A percentile compares a stretch with the other conserved stretches of the same genome.
Conservation (phyloP, 176 grass and related monocot genomes). For the Puccinellia tenuiflora region DNA sequence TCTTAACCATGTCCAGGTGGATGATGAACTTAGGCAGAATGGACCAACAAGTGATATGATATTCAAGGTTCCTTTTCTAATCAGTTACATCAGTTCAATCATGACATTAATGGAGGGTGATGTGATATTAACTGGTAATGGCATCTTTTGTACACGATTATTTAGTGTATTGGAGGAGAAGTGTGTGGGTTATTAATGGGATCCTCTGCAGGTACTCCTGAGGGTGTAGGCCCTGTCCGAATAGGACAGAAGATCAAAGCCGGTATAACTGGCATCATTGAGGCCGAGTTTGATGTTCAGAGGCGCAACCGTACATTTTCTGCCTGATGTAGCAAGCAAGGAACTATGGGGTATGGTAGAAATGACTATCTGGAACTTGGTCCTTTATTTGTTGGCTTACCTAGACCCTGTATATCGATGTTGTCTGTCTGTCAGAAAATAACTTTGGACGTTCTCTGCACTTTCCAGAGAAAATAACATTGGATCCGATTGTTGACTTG, state of each 20-base stretch:
- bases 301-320: conserved; percentile 47
- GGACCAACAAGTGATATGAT: conserved; percentile 89
- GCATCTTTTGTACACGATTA: background rate
- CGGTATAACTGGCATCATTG: conserved; percentile 86
- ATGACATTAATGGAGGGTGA: conserved; percentile 93
- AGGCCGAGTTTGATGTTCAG: conserved; percentile 88
- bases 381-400: background rate
- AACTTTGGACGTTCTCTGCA: background rate
- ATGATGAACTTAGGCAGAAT: conserved; percentile 87
- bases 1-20: conserved; percentile 48
- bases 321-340: conserved; percentile 28
- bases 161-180: background rate
- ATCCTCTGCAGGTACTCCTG: conserved; percentile 61
- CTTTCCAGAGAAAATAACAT: background rate
- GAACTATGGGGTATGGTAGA: background rate
- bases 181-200: background rate
- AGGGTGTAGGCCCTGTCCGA: conserved; percentile 79
- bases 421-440: background rate
- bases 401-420: background rate
- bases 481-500: background rate
- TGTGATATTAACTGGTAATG: conserved; percentile 86
- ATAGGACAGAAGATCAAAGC: conserved; percentile 86
- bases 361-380: background rate
- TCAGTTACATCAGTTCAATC: conserved; percentile 91
- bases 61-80: conserved; percentile 91